phyloP scores from a whole-genome alignment of 2,329 filamentous ascomycete genomes.

The Xylariales sp. region DNA sequence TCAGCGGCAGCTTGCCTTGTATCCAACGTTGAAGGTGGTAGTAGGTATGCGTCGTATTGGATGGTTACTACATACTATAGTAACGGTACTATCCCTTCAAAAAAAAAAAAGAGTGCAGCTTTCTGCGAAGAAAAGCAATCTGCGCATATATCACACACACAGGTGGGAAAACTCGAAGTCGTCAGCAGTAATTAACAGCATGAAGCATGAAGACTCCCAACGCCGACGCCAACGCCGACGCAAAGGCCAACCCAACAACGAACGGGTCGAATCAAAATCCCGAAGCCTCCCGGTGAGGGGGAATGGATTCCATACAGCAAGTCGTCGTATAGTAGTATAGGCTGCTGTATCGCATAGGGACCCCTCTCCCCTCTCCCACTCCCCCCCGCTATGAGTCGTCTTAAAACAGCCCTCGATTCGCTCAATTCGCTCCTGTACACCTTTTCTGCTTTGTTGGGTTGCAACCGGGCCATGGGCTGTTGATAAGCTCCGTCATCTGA shows the following conservation, averaged over 20 bases:
- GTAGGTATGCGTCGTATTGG: constrained; percentile 3
- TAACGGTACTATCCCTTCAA: too few species aligned
- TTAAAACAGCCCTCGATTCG: too few species aligned
- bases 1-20: background rate
- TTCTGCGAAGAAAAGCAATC: constrained; percentile 13
- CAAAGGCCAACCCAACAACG: background rate
- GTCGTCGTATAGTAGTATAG: too few species aligned
- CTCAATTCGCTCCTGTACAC: constrained; percentile 2
- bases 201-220: background rate
- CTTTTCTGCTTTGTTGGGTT: constrained; percentile 23
- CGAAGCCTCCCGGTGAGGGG: constrained; percentile 28
- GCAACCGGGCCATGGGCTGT: constrained; percentile 26
- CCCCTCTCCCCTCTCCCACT: too few species aligned
- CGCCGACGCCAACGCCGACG: too few species aligned
- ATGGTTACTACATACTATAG: background rate
- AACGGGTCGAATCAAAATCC: constrained; percentile 17
- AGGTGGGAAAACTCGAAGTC: background rate
- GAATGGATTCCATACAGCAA: background rate
- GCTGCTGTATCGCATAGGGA: too few species aligned
- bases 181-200: too few species aligned
- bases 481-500: constrained; percentile 41
- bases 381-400: too few species aligned
- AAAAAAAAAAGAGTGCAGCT: constrained; percentile 2
- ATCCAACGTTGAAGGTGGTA: too few species aligned
- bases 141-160: constrained; percentile 1